Evolutionary conservation across 2,329 filamentous ascomycete species (phyloP).

Genomic region (Xylaria sp.): DNA sequence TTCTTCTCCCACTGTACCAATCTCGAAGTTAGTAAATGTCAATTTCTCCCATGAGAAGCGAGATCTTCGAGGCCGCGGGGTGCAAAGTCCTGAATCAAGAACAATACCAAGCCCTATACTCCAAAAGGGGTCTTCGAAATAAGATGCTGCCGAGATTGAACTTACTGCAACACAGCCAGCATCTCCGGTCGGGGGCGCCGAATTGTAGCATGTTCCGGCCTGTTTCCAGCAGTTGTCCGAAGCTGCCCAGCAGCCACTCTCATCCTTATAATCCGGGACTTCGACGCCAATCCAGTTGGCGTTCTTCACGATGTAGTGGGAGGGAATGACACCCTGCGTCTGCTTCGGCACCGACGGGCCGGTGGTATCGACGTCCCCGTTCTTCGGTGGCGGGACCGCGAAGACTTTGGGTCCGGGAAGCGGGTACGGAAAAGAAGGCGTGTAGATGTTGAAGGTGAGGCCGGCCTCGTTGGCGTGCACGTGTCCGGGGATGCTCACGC

Average conservation of each 20-base stretch:
- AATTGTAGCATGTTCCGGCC: constrained; percentile 67
- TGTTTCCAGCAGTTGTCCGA: constrained; percentile 69
- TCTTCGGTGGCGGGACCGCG: constrained; percentile 50
- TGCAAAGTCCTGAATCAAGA: accelerated
- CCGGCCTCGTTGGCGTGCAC: constrained; percentile 64
- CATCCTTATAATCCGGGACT: constrained; percentile 65
- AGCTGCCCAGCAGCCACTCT: constrained; percentile 69
- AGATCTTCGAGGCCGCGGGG: background rate
- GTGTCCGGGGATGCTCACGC: constrained; percentile 74
- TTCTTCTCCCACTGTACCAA: constrained; percentile 65
- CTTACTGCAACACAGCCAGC: constrained; percentile 63
- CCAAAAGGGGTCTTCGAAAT: background rate
- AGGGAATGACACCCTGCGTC: constrained; percentile 62
- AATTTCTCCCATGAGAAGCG: background rate
- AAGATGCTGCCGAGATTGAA: background rate
- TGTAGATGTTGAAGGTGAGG: constrained; percentile 74
- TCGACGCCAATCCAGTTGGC: constrained; percentile 78
- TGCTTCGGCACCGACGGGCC: constrained; percentile 22
- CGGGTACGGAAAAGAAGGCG: constrained; percentile 64
- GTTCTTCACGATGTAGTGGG: constrained; percentile 70
- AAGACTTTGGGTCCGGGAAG: constrained; percentile 69
- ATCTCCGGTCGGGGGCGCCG: constrained; percentile 68
- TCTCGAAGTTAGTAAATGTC: background rate
- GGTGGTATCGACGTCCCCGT: constrained; percentile 11
- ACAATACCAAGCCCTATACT: background rate